Evolutionary conservation across 768 basidiomycete genomes (phyloP).

Genomic region (Lentinula guzmanii): DNA sequence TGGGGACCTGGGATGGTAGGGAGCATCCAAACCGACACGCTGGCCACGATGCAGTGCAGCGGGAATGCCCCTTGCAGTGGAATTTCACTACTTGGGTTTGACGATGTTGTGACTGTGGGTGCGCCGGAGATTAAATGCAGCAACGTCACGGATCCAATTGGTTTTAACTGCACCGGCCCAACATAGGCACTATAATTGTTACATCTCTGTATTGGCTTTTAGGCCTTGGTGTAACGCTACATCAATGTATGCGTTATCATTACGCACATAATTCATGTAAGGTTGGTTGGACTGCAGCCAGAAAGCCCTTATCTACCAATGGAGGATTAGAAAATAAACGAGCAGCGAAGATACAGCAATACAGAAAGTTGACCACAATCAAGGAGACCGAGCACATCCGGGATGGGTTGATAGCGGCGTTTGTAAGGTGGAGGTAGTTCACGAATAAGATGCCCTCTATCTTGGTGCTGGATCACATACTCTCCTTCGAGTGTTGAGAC

Average conservation of each 20-base stretch:
- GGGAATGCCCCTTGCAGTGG: conserved; percentile 23
- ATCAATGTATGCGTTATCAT: too few relatives aligned
- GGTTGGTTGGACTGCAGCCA: too few relatives aligned
- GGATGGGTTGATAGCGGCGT: conserved; percentile 2
- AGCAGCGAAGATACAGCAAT: not conserved
- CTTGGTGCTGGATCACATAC: conserved; percentile 33
- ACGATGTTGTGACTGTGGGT: conserved; percentile 12
- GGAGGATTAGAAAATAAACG: too few relatives aligned
- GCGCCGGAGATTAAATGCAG: conserved; percentile 14
- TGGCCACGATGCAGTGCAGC: conserved; percentile 25
- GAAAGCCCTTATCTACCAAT: too few relatives aligned
- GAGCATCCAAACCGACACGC: conserved; percentile 14
- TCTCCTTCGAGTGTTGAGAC: conserved; percentile 13
- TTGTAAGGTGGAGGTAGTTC: conserved; percentile 37
- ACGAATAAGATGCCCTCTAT: conserved; percentile 27
- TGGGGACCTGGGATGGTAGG: conserved; percentile 21
- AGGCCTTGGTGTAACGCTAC: too few relatives aligned
- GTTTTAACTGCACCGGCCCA: conserved; percentile 18
- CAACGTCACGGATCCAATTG: conserved; percentile 17
- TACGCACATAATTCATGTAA: too few relatives aligned
- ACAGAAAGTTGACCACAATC: not conserved
- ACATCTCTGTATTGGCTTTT: too few relatives aligned
- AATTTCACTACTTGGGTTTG: conserved; percentile 17
- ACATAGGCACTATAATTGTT: not conserved
- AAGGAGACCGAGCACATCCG: not conserved